Evolutionary conservation across 2,329 filamentous ascomycete genomes (phyloP), one percentile per base, ranked within the genome.

Genomic region (Fusarium graminum): DNA sequence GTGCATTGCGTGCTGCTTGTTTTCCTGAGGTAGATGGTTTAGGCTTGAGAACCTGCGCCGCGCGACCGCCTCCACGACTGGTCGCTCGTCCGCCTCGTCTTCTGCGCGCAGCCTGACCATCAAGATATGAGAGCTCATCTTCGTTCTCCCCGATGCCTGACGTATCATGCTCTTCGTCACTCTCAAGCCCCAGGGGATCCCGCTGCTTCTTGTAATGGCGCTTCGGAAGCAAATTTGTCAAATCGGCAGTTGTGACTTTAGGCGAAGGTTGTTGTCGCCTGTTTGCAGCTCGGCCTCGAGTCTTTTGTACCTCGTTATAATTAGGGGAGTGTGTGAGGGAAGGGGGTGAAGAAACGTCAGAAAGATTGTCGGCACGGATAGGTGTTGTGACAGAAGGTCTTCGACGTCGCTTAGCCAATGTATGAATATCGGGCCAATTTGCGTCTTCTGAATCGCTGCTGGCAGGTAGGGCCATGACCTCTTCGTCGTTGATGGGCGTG

Each of bases 271-370:
- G 80, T 44, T 80, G 80, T 49, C 74, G 74, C 32, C 76, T 71
- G 63, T 68, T 64, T 56, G 68, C 43, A 25, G 75, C 69, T 29
- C 79, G 76, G 1, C 74, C 74, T 63, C 79, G 65, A 45, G 62
- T 50, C 36, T 73, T 76, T 6, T 72, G 66, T 19, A 68, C 56
- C 16, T 69, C 65, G 2, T 76, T 74, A 60, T 80, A 83, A 68
- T 90, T 89, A 30, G 88, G 88, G 1, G 88, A 90, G 71, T 90
- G 87, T 6, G 88, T 90, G 6, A 90, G 79, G 0, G 88, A 90
- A 1, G 88, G 88, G 0, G 87, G 88, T 4, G 87, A 90, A 3
- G 88, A 90, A 12, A 86, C 77, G 43, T 87, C 82, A 1, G 85
- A 87, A n/a, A 79, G 66, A 62, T 80, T 76, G 42, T 80, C 80